A percentile compares a stretch with the other conserved stretches of the same genome.
phyloP scores from a whole-genome alignment of 2,329 filamentous ascomycete species.

The Fusarium albidum region DNA sequence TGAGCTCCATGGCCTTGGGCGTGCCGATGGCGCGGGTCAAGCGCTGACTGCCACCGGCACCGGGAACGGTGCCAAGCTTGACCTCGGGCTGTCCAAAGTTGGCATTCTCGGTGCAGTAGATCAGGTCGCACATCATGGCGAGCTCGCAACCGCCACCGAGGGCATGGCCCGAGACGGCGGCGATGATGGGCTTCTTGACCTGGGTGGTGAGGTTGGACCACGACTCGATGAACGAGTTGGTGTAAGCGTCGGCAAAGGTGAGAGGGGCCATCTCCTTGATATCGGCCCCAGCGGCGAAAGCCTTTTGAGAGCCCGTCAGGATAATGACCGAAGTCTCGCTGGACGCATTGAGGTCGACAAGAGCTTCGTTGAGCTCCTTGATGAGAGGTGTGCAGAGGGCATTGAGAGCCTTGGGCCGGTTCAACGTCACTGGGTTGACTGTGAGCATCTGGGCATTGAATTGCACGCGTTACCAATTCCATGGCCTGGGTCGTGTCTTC shows the following conservation, averaged over 20 bases:
- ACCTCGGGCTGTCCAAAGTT: constrained; percentile 98
- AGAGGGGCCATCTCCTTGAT: constrained; percentile 99
- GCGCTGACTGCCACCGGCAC: constrained; percentile 89
- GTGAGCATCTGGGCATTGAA: neutral
- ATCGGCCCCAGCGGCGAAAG: constrained; percentile 95
- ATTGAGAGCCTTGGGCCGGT: constrained; percentile 95
- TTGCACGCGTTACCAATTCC: neutral
- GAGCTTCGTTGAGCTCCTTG: constrained; percentile 83
- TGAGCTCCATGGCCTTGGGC: constrained; percentile 88
- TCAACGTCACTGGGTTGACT: constrained; percentile 76
- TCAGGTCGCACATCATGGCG: constrained; percentile 95
- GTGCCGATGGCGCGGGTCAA: constrained; percentile 85
- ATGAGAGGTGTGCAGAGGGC: constrained; percentile 93
- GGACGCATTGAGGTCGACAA: constrained; percentile 74
- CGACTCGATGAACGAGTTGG: constrained; percentile 89
- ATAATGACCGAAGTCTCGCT: constrained; percentile 78
- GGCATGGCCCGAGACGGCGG: constrained; percentile 92
- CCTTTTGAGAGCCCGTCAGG: constrained; percentile 86
- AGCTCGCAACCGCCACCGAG: constrained; percentile 96
- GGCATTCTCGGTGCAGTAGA: constrained; percentile 86
- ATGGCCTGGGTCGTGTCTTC: constrained; percentile 19
- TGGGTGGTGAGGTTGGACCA: constrained; percentile 88
- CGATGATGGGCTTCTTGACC: constrained; percentile 93
- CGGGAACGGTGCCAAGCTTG: constrained; percentile 91
- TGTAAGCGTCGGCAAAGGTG: constrained; percentile 88